These are phyloP conservation scores for Monosporozyma aerobia DNA, from an alignment of 805 yeast species.

Conservation along the genomic window DNA sequence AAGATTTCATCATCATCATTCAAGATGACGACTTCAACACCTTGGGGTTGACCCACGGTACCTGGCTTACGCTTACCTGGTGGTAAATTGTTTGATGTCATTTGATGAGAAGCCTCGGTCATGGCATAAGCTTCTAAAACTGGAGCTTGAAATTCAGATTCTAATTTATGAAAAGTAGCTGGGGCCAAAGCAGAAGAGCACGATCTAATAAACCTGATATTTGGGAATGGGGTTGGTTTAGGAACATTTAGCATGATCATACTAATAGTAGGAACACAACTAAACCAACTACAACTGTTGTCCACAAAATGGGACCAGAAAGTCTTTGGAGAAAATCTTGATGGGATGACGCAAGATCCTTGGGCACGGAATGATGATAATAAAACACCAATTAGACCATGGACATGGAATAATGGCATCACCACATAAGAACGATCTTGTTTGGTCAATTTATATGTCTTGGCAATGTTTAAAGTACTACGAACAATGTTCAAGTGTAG, in stretches of 20 bases:
- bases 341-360: conserved; percentile 56
- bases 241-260: conserved; percentile 48
- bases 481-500: conserved; percentile 55
- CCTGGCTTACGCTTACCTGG: conserved; percentile 60
- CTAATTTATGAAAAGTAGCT: conserved; percentile 48
- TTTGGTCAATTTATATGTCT: conserved; percentile 44
- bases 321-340: conserved; percentile 46
- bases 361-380: conserved; percentile 52
- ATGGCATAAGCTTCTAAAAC: conserved; percentile 72
- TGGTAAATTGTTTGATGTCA: conserved; percentile 62
- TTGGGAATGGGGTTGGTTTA: conserved; percentile 42
- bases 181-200: conserved; percentile 69
- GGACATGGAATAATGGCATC: conserved; percentile 74
- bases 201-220: conserved; percentile 58
- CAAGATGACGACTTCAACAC: conserved; percentile 52
- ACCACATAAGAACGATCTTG: conserved; percentile 52
- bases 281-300: conserved; percentile 56
- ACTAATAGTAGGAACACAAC: conserved; percentile 73
- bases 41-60: conserved; percentile 66
- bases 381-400: conserved; percentile 60
- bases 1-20: conserved; percentile 41
- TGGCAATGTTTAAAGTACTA: conserved; percentile 48
- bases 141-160: conserved; percentile 50
- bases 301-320: conserved; percentile 52
- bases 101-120: conserved; percentile 78